A percentile compares a stretch with the other conserved stretches of the same genome.
Evolutionary conservation across 1,139 yeast genomes (phyloP).

Genomic region (Scheffersomyces quercinus): DNA sequence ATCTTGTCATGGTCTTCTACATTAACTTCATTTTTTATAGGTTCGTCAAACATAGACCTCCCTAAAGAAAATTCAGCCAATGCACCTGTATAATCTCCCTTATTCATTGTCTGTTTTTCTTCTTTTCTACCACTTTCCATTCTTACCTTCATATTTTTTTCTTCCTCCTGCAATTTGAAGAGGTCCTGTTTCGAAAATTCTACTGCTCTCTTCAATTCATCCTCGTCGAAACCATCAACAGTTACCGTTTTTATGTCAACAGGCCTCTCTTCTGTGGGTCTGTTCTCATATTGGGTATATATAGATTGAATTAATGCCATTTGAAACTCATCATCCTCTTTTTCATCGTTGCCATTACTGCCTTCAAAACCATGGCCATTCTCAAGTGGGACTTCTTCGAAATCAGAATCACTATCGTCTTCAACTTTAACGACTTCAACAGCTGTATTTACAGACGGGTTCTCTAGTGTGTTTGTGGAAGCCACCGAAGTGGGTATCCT

Average conservation of each 20-base stretch:
- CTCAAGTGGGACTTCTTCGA: conserved; percentile 22
- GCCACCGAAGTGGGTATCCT: background rate
- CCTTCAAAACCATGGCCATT: conserved; percentile 17
- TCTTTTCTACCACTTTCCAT: conserved; percentile 1
- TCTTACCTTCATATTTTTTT: conserved; percentile 10
- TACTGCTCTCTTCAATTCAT: conserved; percentile 47
- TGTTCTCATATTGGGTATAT: conserved; percentile 28
- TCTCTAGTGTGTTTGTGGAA: background rate
- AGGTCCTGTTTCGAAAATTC: conserved; percentile 46
- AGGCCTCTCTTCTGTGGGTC: conserved; percentile 1
- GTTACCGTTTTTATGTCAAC: conserved; percentile 1
- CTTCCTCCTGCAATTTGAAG: conserved; percentile 17
- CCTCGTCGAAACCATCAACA: conserved; percentile 22
- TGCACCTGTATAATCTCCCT: background rate
- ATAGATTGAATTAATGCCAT: conserved; percentile 40
- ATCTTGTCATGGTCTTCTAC: background rate
- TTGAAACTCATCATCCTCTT: conserved; percentile 30
- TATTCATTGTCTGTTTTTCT: background rate
- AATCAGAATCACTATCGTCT: conserved; percentile 20
- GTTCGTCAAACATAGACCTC: conserved; percentile 6
- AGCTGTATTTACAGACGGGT: background rate
- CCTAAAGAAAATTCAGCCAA: conserved; percentile 4
- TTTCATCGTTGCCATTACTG: background rate
- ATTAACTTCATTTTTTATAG: background rate
- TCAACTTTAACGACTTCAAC: conserved; percentile 14